Evolutionary conservation across 306 rosid genomes (phyloP).

Genomic region (Vachellia collinsii): DNA sequence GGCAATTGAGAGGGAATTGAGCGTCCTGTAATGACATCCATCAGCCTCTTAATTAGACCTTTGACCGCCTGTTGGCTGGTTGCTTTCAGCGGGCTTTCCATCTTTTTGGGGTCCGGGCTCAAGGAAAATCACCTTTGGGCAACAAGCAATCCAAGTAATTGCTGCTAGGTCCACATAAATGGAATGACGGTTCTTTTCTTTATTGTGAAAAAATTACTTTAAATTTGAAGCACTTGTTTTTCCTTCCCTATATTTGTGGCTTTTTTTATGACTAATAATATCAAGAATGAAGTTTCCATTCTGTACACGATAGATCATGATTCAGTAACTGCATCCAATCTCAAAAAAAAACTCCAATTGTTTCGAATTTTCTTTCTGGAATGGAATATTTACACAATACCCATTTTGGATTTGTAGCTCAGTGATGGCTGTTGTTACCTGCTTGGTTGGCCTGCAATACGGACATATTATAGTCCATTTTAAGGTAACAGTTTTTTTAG

Average conservation of each 20-base stretch:
- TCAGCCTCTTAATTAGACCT: not conserved
- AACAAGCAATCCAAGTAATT: not conserved
- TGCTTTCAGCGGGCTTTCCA: too few relatives aligned
- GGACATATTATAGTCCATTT: constrained; percentile 92
- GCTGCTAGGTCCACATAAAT: not conserved
- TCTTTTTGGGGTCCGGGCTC: not conserved
- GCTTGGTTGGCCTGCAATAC: constrained; percentile 89
- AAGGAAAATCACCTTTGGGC: not conserved
- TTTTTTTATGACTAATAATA: not conserved
- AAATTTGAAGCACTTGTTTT: not conserved
- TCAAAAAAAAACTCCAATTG: not conserved
- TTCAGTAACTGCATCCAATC: not conserved
- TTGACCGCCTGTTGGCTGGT: not conserved
- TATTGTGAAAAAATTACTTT: not conserved
- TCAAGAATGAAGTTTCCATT: not conserved
- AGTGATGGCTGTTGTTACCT: constrained; percentile 90
- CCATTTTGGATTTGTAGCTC: constrained; percentile 53
- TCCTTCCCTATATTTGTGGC: constrained; percentile 26
- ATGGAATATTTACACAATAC: not conserved
- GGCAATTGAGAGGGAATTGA: not conserved
- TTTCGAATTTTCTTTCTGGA: not conserved
- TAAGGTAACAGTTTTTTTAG: constrained; percentile 48
- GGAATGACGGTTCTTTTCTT: not conserved
- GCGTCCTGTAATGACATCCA: not conserved
- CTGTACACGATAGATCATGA: not conserved